These are phyloP conservation scores for Heimioporus sp. DNA, from an alignment of 768 basidiomycete species.

Conservation along the genomic window DNA sequence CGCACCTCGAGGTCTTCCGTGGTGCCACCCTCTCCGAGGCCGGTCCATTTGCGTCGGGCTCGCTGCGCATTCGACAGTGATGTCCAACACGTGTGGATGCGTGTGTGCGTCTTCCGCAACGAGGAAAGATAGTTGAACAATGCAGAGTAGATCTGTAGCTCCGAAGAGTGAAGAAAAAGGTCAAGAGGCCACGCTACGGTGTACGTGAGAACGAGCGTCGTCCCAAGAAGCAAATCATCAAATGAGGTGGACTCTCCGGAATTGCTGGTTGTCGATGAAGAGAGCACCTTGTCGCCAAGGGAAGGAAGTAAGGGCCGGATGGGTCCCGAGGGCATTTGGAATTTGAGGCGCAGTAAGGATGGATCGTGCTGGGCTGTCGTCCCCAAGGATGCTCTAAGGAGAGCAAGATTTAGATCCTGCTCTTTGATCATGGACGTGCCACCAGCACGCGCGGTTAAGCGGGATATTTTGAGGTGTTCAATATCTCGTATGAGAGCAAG, in stretches of 20 bases:
- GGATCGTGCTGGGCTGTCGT: constrained; percentile 87
- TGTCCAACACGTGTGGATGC: constrained; percentile 80
- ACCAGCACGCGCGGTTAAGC: constrained; percentile 65
- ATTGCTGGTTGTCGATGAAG: constrained; percentile 39
- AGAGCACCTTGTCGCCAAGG: constrained; percentile 43
- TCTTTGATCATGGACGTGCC: constrained; percentile 80
- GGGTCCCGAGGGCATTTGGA: constrained; percentile 78
- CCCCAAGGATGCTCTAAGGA: constrained; percentile 85
- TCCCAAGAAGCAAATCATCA: constrained; percentile 76
- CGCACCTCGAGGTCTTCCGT: constrained; percentile 65
- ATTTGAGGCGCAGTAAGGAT: constrained; percentile 68
- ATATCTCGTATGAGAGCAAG: constrained; percentile 84
- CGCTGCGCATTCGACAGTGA: constrained; percentile 85
- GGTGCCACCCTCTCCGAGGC: constrained; percentile 83
- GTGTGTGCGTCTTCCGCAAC: constrained; percentile 78
- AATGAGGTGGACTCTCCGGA: constrained; percentile 50
- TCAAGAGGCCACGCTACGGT: constrained; percentile 84
- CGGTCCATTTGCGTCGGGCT: constrained; percentile 81
- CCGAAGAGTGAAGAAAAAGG: constrained; percentile 77
- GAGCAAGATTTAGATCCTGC: constrained; percentile 83
- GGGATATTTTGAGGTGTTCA: constrained; percentile 77
- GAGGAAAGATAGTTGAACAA: constrained; percentile 84
- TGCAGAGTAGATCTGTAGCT: constrained; percentile 70
- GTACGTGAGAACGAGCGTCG: constrained; percentile 68
- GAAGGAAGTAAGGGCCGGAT: constrained; percentile 79